Conservation (phyloP, 106 monocot species). For the Chionographis japonica region DNA sequence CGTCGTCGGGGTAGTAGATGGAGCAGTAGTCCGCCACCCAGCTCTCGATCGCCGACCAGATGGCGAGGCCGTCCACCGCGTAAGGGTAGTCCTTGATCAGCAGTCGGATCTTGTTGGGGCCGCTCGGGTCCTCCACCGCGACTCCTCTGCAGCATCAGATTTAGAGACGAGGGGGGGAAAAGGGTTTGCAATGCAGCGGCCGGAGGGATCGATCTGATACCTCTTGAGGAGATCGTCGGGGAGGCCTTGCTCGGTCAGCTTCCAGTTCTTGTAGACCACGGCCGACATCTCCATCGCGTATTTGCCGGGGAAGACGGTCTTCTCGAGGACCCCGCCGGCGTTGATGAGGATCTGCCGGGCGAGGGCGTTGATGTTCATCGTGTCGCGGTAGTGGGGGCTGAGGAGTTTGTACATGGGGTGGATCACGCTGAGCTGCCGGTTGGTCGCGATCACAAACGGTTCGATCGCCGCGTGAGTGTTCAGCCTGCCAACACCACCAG, state of each 20-base stretch:
- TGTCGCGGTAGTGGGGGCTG: slow-evolving; percentile 50
- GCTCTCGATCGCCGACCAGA: slow-evolving; percentile 58
- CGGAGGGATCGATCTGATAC: slow-evolving; percentile 3
- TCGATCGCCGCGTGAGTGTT: slow-evolving; percentile 60
- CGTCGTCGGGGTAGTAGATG: slow-evolving; percentile 42
- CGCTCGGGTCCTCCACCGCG: slow-evolving; percentile 40
- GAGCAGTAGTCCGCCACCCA: slow-evolving; percentile 57
- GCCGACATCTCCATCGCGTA: slow-evolving; percentile 46
- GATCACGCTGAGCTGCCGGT: slow-evolving; percentile 46
- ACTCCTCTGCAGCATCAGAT: slow-evolving; percentile 35
- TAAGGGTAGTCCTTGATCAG: slow-evolving; percentile 50
- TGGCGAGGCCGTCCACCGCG: slow-evolving; percentile 47
- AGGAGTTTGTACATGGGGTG: slow-evolving; percentile 61
- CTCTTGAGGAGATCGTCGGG: slow-evolving; percentile 50
- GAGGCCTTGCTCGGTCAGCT: slow-evolving; percentile 37
- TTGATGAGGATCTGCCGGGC: slow-evolving; percentile 51
- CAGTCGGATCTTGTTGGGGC: slow-evolving; percentile 26
- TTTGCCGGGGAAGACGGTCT: slow-evolving; percentile 38
- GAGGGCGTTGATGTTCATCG: slow-evolving; percentile 62
- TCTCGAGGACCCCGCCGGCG: slow-evolving; percentile 38
- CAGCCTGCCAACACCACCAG: slow-evolving; percentile 17
- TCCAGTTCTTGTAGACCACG: slow-evolving; percentile 48
- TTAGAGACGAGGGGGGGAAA: background rate
- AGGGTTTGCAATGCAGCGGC: too few relatives aligned
- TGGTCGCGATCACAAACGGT: slow-evolving; percentile 51